Percentiles rank a stretch among this genome's conserved stretches.
phyloP scores from a whole-genome alignment of 1,284 basidiomycete species.

The Leucoagaricus sp. region DNA sequence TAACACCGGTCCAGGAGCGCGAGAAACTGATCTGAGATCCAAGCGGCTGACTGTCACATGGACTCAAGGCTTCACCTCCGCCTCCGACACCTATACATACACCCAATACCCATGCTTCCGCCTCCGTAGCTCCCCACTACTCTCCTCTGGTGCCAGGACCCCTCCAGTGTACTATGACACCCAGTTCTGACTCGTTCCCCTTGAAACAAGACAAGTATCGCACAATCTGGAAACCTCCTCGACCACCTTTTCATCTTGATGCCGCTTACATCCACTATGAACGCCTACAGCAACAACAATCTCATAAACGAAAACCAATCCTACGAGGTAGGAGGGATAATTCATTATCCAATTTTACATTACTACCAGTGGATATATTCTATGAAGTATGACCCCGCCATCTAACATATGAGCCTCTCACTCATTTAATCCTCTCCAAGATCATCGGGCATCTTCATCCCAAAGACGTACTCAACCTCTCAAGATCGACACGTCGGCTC shows the following conservation, averaged over 20 bases:
- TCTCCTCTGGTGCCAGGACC: background rate
- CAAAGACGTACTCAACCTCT: conserved; percentile 38
- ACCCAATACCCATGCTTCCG: background rate
- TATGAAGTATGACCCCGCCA: conserved; percentile 15
- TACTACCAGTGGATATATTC: conserved; percentile 18
- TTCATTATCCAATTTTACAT: conserved; percentile 10
- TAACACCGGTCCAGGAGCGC: background rate
- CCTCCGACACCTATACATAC: background rate
- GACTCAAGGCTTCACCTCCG: background rate
- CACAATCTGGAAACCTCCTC: background rate
- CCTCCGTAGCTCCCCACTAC: background rate
- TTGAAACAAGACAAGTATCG: background rate
- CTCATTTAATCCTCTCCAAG: conserved; percentile 19
- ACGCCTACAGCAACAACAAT: background rate
- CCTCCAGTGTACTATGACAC: background rate
- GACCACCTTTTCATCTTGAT: conserved; percentile 6
- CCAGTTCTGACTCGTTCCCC: background rate
- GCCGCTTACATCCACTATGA: conserved; percentile 7
- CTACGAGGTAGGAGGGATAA: background rate
- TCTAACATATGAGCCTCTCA: background rate
- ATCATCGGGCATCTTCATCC: conserved; percentile 35
- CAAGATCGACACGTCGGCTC: conserved; percentile 38
- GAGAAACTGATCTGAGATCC: conserved; percentile 4
- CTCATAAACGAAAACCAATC: background rate
- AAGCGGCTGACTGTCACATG: conserved; percentile 9